These are phyloP conservation scores for Pseudocercospora crystallina DNA, from an alignment of 2,329 filamentous ascomycete genomes.

Conservation along the genomic window DNA sequence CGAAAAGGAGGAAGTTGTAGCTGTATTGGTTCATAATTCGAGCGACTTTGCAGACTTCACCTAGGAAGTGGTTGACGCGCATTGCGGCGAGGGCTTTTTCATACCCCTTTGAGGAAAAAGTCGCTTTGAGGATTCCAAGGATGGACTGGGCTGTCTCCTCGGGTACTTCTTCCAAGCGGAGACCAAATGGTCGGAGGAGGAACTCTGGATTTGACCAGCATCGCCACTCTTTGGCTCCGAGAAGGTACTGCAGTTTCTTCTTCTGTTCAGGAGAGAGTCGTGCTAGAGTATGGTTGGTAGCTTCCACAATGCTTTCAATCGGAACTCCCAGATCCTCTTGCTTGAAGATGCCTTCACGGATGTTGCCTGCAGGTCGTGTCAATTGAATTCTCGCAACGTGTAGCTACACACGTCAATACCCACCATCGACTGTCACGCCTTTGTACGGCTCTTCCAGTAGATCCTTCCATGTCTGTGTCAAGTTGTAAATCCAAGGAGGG, in stretches of 20 bases:
- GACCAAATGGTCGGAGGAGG: conserved; percentile 65
- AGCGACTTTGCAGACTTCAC: conserved; percentile 62
- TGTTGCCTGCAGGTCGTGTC: conserved; percentile 21
- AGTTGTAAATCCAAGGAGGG: conserved; percentile 30
- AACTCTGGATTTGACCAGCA: conserved; percentile 74
- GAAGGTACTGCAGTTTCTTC: conserved; percentile 55
- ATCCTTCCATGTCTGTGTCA: conserved; percentile 23
- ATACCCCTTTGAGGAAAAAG: conserved; percentile 70
- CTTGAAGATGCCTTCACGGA: conserved; percentile 25
- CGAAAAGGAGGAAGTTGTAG: conserved; percentile 70
- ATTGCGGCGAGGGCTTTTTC: conserved; percentile 67
- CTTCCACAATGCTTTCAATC: conserved; percentile 56
- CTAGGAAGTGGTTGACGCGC: conserved; percentile 74
- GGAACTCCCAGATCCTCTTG: conserved; percentile 65
- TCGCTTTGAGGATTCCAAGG: conserved; percentile 56
- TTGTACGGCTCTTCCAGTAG: conserved; percentile 62
- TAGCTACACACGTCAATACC: conserved; percentile 13
- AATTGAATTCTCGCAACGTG: neutral
- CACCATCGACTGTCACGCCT: conserved; percentile 69
- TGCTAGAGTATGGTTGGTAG: conserved; percentile 49
- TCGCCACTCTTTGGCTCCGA: conserved; percentile 71
- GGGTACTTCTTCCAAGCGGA: conserved; percentile 66
- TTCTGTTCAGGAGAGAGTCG: conserved; percentile 53
- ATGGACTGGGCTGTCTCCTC: conserved; percentile 49
- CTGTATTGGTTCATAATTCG: conserved; percentile 70